Evolutionary conservation across 2,329 filamentous ascomycete genomes (phyloP).

Genomic region (Hymenoscyphus salicellus): DNA sequence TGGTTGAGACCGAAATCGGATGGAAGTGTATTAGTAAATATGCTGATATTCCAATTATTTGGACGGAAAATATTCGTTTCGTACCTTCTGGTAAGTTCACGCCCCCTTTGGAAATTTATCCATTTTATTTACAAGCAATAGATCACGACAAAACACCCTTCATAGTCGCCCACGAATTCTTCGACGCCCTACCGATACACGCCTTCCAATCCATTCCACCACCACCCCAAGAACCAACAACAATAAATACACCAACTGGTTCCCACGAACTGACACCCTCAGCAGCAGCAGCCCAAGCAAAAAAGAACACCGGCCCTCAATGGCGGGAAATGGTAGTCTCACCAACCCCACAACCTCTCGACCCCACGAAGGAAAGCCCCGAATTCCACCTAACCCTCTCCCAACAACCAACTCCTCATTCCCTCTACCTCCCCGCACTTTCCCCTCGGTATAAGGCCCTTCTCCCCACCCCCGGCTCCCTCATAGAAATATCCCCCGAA

Average conservation of each 20-base stretch:
- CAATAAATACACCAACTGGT: conserved; percentile 42
- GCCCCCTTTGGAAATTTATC: not conserved
- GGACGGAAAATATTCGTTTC: conserved; percentile 65
- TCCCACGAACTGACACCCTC: conserved; percentile 39
- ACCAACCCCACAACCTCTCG: conserved; percentile 57
- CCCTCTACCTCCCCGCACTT: conserved; percentile 77
- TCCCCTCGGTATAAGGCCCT: conserved; percentile 77
- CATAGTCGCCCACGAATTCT: conserved; percentile 97
- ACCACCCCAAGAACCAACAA: conserved; percentile 35
- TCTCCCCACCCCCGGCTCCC: conserved; percentile 59
- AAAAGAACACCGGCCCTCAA: conserved; percentile 48
- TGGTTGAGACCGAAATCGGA: conserved; percentile 70
- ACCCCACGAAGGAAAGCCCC: conserved; percentile 51
- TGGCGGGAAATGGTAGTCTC: conserved; percentile 84
- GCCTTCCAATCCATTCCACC: conserved; percentile 76
- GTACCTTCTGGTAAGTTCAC: conserved; percentile 21
- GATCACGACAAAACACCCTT: conserved; percentile 74
- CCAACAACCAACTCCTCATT: conserved; percentile 73
- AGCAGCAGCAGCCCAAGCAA: conserved; percentile 20
- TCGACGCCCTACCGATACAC: conserved; percentile 95
- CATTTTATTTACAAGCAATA: conserved; percentile 31
- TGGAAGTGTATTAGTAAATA: conserved; percentile 75
- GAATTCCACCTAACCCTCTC: conserved; percentile 88
- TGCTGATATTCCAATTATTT: conserved; percentile 70
- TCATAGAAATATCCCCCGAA: conserved; percentile 89